Percentiles rank a stretch among this genome's conserved stretches.
Conservation (phyloP, 1,284 basidiomycete genomes). For the Papiliotrema nemorosa region DNA sequence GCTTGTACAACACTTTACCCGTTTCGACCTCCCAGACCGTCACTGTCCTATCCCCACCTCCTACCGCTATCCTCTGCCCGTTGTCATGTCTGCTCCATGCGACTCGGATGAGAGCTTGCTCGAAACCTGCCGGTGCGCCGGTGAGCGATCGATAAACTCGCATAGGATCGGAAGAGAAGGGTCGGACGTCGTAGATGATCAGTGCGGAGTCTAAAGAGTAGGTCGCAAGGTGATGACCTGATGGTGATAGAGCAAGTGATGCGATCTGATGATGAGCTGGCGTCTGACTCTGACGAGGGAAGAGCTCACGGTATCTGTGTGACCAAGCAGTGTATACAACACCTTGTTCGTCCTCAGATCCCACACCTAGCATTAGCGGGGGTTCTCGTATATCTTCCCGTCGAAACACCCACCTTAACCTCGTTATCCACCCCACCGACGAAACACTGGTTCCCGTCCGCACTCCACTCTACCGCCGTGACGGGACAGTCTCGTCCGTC, state of each 20-base stretch:
- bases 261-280: constrained; percentile 51
- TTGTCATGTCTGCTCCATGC: constrained; percentile 59
- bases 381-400: no score
- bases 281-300: neutral
- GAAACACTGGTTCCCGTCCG: constrained; percentile 78
- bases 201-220: constrained; percentile 82
- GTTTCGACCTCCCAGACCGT: constrained; percentile 92
- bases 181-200: constrained; percentile 82
- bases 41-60: constrained; percentile 58
- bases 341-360: constrained; percentile 77
- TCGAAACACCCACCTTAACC: constrained; percentile 75
- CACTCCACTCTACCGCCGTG: constrained; percentile 87
- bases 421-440: constrained; percentile 90
- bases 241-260: constrained; percentile 81
- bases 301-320: constrained; percentile 70
- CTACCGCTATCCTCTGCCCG: constrained; percentile 49
- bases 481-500: constrained; percentile 71
- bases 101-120: constrained; percentile 71
- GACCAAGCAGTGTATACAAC: constrained; percentile 70
- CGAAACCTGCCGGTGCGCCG: constrained; percentile 86
- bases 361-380: constrained; percentile 59
- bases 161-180: constrained; percentile 77
- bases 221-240: constrained; percentile 77
- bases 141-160: constrained; percentile 74
- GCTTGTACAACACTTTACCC: constrained; percentile 78